Conservation (phyloP, 192 early-diverging fungal genomes). For the Backusella westeae region DNA sequence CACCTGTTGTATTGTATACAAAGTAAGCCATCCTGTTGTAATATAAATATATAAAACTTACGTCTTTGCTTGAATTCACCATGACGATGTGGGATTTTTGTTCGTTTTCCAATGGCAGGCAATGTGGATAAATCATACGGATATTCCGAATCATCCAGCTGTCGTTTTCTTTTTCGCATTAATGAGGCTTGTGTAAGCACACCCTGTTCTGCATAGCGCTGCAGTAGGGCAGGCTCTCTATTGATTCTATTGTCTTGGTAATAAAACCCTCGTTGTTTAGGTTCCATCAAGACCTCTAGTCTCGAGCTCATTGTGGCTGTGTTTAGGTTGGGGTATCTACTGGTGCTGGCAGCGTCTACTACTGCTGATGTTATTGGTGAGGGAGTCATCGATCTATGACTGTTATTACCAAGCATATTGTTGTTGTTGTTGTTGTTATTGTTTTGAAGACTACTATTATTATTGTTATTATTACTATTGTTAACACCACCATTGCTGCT, state of each 20-base stretch:
- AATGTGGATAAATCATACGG: constrained; percentile 13
- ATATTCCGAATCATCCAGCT: background rate
- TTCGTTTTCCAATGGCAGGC: constrained; percentile 18
- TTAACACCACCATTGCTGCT: background rate
- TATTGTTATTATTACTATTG: background rate
- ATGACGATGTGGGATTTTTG: constrained; percentile 37
- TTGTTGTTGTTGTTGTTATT: background rate
- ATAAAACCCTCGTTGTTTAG: constrained; percentile 30
- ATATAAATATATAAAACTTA: constrained; percentile 6
- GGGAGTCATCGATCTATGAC: background rate
- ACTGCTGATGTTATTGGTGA: background rate
- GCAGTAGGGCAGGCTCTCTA: constrained; percentile 24
- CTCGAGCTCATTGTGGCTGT: background rate
- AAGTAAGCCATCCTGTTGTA: background rate
- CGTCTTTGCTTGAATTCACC: constrained; percentile 38
- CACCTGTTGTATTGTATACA: constrained; percentile 12
- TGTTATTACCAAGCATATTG: background rate
- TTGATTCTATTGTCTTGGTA: constrained; percentile 28
- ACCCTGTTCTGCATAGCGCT: constrained; percentile 33
- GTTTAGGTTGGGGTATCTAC: background rate
- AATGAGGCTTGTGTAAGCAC: constrained; percentile 24
- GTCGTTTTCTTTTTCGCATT: constrained; percentile 16
- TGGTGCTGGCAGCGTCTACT: background rate
- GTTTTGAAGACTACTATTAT: background rate
- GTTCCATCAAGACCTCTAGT: constrained; percentile 17